Percentiles rank a stretch among this genome's conserved stretches.
phyloP scores from a whole-genome alignment of 2,329 filamentous ascomycete species.

The Aureobasidium sp. region DNA sequence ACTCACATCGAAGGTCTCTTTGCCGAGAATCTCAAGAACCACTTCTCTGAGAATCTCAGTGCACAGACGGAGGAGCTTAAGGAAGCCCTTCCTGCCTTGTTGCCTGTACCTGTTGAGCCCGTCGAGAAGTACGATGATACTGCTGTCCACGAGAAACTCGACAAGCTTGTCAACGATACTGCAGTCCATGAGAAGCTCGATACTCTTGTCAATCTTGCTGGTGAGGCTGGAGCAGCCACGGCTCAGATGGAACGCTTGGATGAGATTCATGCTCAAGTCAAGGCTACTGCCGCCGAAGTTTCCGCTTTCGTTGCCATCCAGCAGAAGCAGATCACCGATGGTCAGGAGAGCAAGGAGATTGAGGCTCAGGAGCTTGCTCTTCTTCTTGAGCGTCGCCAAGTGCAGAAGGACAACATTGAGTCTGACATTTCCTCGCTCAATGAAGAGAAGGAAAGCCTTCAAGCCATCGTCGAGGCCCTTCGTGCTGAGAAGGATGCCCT shows the following conservation, averaged over 20 bases:
- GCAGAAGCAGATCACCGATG: conserved; percentile 63
- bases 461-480: conserved; percentile 49
- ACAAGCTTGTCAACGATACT: conserved; percentile 30
- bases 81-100: conserved; percentile 30
- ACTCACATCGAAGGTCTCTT: conserved; percentile 35
- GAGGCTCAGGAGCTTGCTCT: conserved; percentile 72
- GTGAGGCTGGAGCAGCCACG: conserved; percentile 60
- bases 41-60: conserved; percentile 15
- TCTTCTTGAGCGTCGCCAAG: conserved; percentile 67
- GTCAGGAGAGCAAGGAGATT: conserved; percentile 70
- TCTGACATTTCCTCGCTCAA: conserved; percentile 39
- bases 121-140: conserved; percentile 60
- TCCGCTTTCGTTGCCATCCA: conserved; percentile 73
- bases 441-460: conserved; percentile 38
- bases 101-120: conserved; percentile 33
- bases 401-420: conserved; percentile 54
- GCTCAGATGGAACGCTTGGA: conserved; percentile 75
- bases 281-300: conserved; percentile 74
- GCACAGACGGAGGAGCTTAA: conserved; percentile 14
- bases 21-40: conserved; percentile 10
- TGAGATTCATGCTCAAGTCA: conserved; percentile 80
- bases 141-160: conserved; percentile 51
- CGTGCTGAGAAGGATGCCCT: conserved; percentile 67
- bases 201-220: conserved; percentile 53
- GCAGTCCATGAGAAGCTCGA: conserved; percentile 38